Base-by-base conservation (phyloP, 2,329 filamentous ascomycete genomes). In the Alternaria novae-zelandiae region DNA sequence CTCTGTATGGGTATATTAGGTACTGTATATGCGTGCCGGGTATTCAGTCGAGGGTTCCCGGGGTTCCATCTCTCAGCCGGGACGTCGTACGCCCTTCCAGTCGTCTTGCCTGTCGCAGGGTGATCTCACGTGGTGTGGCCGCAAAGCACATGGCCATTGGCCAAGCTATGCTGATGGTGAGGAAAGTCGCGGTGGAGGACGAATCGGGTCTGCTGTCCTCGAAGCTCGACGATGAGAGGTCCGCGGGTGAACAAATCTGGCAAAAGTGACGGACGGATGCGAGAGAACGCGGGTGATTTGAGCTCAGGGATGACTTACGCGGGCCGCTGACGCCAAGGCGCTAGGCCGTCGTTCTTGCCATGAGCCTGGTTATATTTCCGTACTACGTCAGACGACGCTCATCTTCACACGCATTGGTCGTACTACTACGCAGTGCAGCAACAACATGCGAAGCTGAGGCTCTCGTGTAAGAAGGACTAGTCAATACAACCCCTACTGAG, bases 121-220 rank as follows among this genome's bases (percentile, higher is more conserved):
- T 54, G 41, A 44, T 32, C 47, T 62, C 28, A 62, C 45, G 41
- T 61, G 46, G 54, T 28, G 12, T 36, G 26, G 47, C 41, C 12
- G 41, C 36, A n/a, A 36, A 36, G 13, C 32, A 41, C 36, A 17
- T 36, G 26, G 26, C 36, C 41, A 30, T 41, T 36, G 26, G 26
- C 36, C 49, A 30, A 13, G 8, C 45, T 36, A 7, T 45, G 25
- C 23, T 44, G 30, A 41, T 57, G 45, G 25, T 17, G 25, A 49
- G 15, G 13, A 50, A 41, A 17, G 30, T 25, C 13, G 51, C 13
- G 8, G 25, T 3, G 6, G 45, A 30, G 2, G n/a, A 20, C 30
- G 20, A 12, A 25, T 46, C 2, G 7, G 20, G 20, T 46, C 12
- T 12, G 21, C 44, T 46, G 11, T 9, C 9, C 44, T 21, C 8